phyloP scores from a whole-genome alignment of 1,139 yeast species.

The Saccharomyces uvarum region DNA sequence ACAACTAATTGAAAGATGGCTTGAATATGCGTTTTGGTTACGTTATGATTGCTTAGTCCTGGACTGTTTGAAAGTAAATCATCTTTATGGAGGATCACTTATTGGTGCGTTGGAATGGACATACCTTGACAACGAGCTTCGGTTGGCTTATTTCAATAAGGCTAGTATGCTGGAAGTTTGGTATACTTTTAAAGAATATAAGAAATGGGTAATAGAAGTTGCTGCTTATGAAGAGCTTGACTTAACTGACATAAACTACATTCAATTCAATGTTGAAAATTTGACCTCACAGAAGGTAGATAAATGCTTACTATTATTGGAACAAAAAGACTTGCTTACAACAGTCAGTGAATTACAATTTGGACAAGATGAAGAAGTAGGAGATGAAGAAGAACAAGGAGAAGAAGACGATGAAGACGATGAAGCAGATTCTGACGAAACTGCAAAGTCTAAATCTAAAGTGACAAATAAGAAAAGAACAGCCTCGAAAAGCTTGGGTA shows the following conservation, averaged over 20 bases:
- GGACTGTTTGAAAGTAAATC: slow-evolving; percentile 26
- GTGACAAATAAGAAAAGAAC: neutral
- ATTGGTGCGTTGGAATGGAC: slow-evolving; percentile 24
- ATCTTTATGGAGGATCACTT: slow-evolving; percentile 19
- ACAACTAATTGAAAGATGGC: slow-evolving; percentile 20
- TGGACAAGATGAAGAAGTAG: slow-evolving; percentile 12
- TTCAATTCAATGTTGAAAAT: slow-evolving; percentile 15
- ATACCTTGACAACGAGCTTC: slow-evolving; percentile 13
- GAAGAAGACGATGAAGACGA: slow-evolving; percentile 2
- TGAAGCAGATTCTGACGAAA: slow-evolving; percentile 4
- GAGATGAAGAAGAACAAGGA: neutral
- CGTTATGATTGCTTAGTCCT: slow-evolving; percentile 26
- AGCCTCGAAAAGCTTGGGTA: slow-evolving; percentile 1
- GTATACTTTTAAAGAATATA: slow-evolving; percentile 24
- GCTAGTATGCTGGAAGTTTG: slow-evolving; percentile 23
- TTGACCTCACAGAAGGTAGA: slow-evolving; percentile 6
- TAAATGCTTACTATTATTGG: slow-evolving; percentile 8
- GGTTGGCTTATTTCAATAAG: slow-evolving; percentile 20
- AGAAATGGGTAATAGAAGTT: slow-evolving; percentile 15
- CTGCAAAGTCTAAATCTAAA: neutral
- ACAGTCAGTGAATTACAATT: slow-evolving; percentile 16
- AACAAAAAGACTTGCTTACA: slow-evolving; percentile 11
- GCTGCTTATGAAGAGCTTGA: slow-evolving; percentile 8
- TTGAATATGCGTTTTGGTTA: slow-evolving; percentile 22
- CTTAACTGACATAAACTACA: slow-evolving; percentile 6